Evolutionary conservation across 2,329 filamentous ascomycete genomes (phyloP).

Genomic region (Apiospora malaysiana): DNA sequence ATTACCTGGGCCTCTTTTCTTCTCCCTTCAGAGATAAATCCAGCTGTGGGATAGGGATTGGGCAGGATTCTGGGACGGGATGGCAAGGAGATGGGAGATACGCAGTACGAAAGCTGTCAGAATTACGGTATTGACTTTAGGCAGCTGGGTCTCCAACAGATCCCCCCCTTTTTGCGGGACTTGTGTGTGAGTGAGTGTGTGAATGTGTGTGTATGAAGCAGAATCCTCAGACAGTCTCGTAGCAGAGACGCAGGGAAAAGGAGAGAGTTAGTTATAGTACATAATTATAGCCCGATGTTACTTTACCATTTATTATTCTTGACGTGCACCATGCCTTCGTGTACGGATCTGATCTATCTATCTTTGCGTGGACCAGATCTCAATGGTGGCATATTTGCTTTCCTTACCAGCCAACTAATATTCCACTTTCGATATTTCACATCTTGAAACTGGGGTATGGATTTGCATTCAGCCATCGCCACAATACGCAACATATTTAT

Average conservation of each 20-base stretch:
- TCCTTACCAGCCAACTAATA: too few relatives aligned
- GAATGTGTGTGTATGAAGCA: conserved; percentile 14
- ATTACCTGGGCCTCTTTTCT: not conserved
- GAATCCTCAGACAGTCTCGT: conserved; percentile 9
- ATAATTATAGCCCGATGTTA: conserved; percentile 18
- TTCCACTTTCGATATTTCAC: not conserved
- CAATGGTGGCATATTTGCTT: too few relatives aligned
- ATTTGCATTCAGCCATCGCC: too few relatives aligned
- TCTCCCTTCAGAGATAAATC: too few relatives aligned
- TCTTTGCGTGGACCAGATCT: not conserved
- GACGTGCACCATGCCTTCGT: not conserved
- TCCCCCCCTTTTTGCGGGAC: not conserved
- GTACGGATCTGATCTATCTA: not conserved
- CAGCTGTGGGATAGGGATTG: not conserved
- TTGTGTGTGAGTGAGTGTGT: conserved; percentile 7
- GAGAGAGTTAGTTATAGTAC: conserved; percentile 16
- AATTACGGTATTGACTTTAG: not conserved
- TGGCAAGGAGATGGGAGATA: not conserved
- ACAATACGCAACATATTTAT: too few relatives aligned
- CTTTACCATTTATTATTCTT: not conserved
- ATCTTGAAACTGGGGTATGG: too few relatives aligned
- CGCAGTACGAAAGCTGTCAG: not conserved
- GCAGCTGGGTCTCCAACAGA: not conserved
- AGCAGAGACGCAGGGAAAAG: not conserved
- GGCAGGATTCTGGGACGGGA: conserved; percentile 1